phyloP scores from a whole-genome alignment of 2,329 filamentous ascomycete species.

The Apiospora arundinis region DNA sequence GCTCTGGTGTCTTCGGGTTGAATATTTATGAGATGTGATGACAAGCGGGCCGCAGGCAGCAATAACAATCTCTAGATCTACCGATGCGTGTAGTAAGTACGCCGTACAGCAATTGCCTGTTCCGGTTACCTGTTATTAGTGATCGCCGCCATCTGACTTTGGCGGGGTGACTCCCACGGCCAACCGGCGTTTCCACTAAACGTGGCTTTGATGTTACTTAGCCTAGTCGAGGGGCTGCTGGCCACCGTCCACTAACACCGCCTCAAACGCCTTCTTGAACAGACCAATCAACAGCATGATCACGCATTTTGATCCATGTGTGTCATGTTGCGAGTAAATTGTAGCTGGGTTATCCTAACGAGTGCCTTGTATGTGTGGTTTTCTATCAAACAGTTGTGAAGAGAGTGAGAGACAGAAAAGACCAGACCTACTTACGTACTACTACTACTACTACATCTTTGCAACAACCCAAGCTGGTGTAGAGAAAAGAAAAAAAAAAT shows the following conservation, averaged over 20 bases:
- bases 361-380: constrained; percentile 15
- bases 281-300: not conserved
- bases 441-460: not conserved
- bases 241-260: not conserved
- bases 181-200: constrained; percentile 1
- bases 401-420: not conserved
- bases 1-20: not conserved
- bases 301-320: not conserved
- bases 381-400: not conserved
- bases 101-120: not conserved
- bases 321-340: not conserved
- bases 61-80: not conserved
- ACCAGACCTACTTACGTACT: not conserved
- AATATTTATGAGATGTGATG: not conserved
- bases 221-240: no score
- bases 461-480: not conserved
- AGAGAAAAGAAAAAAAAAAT: not conserved
- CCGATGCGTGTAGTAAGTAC: not conserved
- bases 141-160: not conserved
- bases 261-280: not conserved
- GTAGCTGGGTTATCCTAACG: constrained; percentile 1
- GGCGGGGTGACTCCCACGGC: constrained; percentile 6
- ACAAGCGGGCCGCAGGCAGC: not conserved
- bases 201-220: not conserved
- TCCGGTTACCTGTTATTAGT: not conserved